A percentile compares a stretch with the other conserved stretches of the same genome.
phyloP scores from a whole-genome alignment of 768 basidiomycete genomes.

The Dictyophora rubrovolvata region DNA sequence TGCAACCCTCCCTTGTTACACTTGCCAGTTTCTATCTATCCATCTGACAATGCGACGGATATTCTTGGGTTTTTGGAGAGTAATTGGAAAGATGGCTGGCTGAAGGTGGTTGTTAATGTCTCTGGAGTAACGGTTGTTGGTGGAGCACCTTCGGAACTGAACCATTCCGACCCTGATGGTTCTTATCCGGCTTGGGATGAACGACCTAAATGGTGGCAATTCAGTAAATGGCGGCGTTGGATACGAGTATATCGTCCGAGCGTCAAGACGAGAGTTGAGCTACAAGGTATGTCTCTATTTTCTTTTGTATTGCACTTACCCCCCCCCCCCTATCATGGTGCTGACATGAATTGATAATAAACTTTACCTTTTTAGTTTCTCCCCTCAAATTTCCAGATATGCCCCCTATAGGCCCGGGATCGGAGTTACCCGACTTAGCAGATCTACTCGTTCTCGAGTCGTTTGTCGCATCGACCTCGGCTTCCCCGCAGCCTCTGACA shows the following conservation, averaged over 20 bases:
- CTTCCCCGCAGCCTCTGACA: background rate
- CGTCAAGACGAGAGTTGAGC: background rate
- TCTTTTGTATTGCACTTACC: background rate
- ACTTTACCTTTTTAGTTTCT: background rate
- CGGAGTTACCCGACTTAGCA: slow-evolving; percentile 38
- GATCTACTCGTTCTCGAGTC: slow-evolving; percentile 51
- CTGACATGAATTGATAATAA: background rate
- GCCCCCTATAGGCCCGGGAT: slow-evolving; percentile 5
- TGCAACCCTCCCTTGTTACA: background rate
- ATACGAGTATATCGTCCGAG: background rate
- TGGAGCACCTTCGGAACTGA: background rate
- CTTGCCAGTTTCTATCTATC: background rate
- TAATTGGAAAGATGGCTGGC: background rate
- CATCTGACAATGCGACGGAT: background rate
- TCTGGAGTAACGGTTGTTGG: background rate
- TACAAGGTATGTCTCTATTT: background rate
- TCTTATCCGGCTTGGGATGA: background rate
- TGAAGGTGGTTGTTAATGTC: background rate
- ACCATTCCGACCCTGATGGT: too few relatives aligned
- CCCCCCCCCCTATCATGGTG: background rate
- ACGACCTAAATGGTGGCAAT: background rate
- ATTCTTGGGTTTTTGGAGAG: background rate
- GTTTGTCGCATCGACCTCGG: slow-evolving; percentile 28
- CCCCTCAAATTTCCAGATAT: background rate
- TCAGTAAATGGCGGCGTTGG: slow-evolving; percentile 1